Percentiles rank a stretch among this genome's conserved stretches.
phyloP scores from a whole-genome alignment of 202 grass and related monocot species.

The Eragrostis tef region DNA sequence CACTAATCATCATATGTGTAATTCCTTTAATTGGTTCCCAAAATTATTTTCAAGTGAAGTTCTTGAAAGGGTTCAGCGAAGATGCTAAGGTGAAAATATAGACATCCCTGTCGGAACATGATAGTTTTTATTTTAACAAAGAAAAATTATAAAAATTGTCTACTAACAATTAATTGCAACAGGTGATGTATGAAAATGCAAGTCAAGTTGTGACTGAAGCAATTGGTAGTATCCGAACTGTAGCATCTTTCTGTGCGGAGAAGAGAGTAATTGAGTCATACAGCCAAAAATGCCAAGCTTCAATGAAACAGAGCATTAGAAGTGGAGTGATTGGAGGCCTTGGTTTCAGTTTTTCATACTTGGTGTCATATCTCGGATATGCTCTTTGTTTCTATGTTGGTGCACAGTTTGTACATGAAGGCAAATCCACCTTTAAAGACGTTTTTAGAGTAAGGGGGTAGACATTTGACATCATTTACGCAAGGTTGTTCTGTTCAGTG shows the following conservation, averaged over 20 bases:
- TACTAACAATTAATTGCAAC: conserved; percentile 24
- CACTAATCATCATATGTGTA: conserved; percentile 66
- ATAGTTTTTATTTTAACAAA: conserved; percentile 22
- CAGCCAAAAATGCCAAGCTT: conserved; percentile 64
- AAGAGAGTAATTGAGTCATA: conserved; percentile 69
- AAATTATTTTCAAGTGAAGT: conserved; percentile 72
- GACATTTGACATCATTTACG: conserved; percentile 38
- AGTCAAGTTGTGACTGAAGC: conserved; percentile 86
- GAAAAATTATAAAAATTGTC: conserved; percentile 6
- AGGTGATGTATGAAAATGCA: conserved; percentile 92
- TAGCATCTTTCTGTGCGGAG: conserved; percentile 91
- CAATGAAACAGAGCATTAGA: conserved; percentile 67
- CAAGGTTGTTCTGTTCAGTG: conserved; percentile 16
- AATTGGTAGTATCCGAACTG: conserved; percentile 69
- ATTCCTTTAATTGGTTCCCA: conserved; percentile 78
- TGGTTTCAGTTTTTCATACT: conserved; percentile 72
- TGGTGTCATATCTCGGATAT: conserved; percentile 71
- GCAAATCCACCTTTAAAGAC: conserved; percentile 65
- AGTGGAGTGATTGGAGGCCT: conserved; percentile 69
- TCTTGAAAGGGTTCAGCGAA: conserved; percentile 69
- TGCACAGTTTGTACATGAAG: conserved; percentile 61
- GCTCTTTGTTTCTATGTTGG: conserved; percentile 92
- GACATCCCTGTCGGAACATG: conserved; percentile 15
- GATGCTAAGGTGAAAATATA: conserved; percentile 67
- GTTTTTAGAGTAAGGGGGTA: conserved; percentile 68